phyloP scores from a whole-genome alignment of 139 green algal species.

The Chlorella sp. region DNA sequence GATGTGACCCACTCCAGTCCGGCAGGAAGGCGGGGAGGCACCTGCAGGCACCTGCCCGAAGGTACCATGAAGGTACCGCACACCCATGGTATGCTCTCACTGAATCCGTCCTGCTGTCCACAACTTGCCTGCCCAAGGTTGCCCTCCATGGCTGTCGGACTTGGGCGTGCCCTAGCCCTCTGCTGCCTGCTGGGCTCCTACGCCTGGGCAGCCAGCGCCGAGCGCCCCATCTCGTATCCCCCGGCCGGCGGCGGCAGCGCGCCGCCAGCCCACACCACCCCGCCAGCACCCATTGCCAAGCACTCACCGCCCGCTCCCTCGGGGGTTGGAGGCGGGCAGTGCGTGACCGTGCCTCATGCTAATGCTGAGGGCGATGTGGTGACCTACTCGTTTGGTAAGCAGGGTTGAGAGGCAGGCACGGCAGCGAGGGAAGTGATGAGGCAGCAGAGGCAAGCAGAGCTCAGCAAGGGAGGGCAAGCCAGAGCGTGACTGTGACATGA shows the following conservation, averaged over 20 bases:
- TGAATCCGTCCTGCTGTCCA: no score
- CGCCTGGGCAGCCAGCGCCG: background rate
- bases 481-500: background rate
- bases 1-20: no score
- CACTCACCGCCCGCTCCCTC: background rate
- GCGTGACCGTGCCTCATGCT: background rate
- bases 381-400: no score
- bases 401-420: background rate
- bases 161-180: background rate
- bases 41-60: no score
- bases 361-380: background rate
- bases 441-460: background rate
- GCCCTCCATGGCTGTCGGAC: no score
- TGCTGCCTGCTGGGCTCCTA: background rate
- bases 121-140: no score
- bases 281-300: background rate
- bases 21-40: no score
- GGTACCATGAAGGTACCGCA: no score
- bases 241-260: background rate
- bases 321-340: background rate
- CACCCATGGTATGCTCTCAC: no score
- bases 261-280: background rate
- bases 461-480: background rate
- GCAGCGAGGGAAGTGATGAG: background rate
- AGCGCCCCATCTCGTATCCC: background rate